Conservation (phyloP, 305 asterid species). For the Withania somnifera region DNA sequence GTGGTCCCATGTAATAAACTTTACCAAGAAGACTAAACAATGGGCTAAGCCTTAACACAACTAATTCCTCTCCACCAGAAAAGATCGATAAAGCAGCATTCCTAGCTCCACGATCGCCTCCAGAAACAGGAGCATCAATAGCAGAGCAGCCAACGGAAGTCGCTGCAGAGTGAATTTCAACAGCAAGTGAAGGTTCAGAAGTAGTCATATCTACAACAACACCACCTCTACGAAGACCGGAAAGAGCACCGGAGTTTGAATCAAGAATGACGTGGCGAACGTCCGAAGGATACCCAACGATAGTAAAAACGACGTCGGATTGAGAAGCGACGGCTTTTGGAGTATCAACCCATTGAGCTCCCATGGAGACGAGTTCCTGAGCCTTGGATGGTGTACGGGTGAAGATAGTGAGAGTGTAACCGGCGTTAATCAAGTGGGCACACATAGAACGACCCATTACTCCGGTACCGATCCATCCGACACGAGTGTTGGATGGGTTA, state of each 20-base stretch:
- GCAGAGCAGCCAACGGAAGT: slow-evolving; percentile 49
- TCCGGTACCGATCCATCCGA: slow-evolving; percentile 95
- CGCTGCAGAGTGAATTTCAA: slow-evolving; percentile 65
- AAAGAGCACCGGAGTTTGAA: slow-evolving; percentile 57
- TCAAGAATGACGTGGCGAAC: slow-evolving; percentile 87
- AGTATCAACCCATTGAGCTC: slow-evolving; percentile 77
- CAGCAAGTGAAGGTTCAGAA: slow-evolving; percentile 83
- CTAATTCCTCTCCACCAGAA: slow-evolving; percentile 73
- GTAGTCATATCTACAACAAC: slow-evolving; percentile 81
- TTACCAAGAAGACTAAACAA: slow-evolving; percentile 46
- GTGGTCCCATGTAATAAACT: slow-evolving; percentile 77
- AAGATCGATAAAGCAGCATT: slow-evolving; percentile 74
- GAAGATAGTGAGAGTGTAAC: slow-evolving; percentile 66
- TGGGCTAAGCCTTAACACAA: slow-evolving; percentile 39
- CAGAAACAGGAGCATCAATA: slow-evolving; percentile 86
- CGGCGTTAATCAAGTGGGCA: slow-evolving; percentile 75
- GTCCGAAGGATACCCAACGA: slow-evolving; percentile 92
- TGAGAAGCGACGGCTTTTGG: slow-evolving; percentile 69
- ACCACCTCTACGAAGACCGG: slow-evolving; percentile 66
- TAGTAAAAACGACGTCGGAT: slow-evolving; percentile 83
- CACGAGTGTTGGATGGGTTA: slow-evolving; percentile 47
- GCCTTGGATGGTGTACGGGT: slow-evolving; percentile 88
- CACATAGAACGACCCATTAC: slow-evolving; percentile 96
- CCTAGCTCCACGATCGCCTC: slow-evolving; percentile 91
- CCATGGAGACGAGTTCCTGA: slow-evolving; percentile 59